phyloP scores from a whole-genome alignment of 2,329 filamentous ascomycete genomes.

The Teratosphaeriaceae sp. region DNA sequence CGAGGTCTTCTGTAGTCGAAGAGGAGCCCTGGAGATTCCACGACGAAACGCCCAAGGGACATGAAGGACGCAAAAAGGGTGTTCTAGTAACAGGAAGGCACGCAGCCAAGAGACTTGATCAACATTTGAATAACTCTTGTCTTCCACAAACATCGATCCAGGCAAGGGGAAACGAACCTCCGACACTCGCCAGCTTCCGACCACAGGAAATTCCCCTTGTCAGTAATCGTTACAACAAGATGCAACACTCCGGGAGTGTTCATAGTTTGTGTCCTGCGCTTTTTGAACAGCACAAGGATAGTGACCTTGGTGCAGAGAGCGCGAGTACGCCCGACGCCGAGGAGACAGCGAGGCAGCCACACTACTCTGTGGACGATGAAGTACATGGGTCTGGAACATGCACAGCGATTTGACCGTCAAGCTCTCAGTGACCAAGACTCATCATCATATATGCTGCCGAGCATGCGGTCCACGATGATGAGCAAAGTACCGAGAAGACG shows the following conservation, averaged over 20 bases:
- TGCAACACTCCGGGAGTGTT: background rate
- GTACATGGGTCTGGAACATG: background rate
- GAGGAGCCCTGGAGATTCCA: background rate
- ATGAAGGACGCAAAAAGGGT: background rate
- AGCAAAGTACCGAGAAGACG: background rate
- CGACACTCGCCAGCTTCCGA: background rate
- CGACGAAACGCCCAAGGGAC: background rate
- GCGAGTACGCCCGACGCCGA: background rate
- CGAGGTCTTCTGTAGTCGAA: background rate
- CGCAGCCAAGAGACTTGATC: no score
- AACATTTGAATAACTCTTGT: no score
- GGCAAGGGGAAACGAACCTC: background rate
- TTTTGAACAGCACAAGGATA: background rate
- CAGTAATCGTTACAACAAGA: background rate
- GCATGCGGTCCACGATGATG: background rate
- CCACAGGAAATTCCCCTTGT: background rate
- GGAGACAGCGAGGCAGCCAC: background rate
- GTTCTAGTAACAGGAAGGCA: no score
- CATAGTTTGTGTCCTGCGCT: background rate
- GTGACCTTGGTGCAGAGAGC: background rate
- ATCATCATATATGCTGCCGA: background rate
- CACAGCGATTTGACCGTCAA: background rate
- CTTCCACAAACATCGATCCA: no score
- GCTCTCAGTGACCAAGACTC: background rate
- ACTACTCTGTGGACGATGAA: background rate